A percentile compares a stretch with the other conserved stretches of the same genome.
phyloP scores from a whole-genome alignment of 768 basidiomycete genomes.

The Leccinellum rugosiceps region DNA sequence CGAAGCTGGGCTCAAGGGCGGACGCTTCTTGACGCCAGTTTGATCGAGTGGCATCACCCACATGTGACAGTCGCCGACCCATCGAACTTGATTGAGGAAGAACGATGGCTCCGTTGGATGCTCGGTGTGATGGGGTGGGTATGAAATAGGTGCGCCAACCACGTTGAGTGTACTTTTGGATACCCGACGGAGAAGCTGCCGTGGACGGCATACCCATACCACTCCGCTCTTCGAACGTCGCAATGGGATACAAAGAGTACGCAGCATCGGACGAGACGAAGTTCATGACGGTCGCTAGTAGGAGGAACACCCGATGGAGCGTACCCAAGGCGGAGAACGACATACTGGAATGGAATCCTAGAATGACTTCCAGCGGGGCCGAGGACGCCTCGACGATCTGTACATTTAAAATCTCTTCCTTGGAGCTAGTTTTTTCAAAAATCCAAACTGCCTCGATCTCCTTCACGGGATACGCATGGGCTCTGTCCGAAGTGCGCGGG shows the following conservation, averaged over 20 bases:
- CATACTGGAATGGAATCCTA: slow-evolving; percentile 49
- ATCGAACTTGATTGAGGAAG: slow-evolving; percentile 22
- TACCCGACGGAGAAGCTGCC: neutral
- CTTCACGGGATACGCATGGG: neutral
- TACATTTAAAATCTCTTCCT: slow-evolving; percentile 23
- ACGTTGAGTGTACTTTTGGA: slow-evolving; percentile 35
- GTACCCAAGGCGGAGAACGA: neutral
- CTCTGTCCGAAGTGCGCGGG: rapidly evolving
- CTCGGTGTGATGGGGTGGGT: neutral
- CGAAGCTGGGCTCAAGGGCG: slow-evolving; percentile 9
- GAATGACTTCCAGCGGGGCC: slow-evolving; percentile 32
- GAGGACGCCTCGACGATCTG: slow-evolving; percentile 36
- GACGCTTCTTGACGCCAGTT: slow-evolving; percentile 9
- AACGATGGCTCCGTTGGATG: slow-evolving; percentile 9
- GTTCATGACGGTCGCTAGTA: slow-evolving; percentile 28
- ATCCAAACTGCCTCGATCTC: slow-evolving; percentile 17
- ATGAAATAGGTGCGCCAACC: slow-evolving; percentile 28
- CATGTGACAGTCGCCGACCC: slow-evolving; percentile 30
- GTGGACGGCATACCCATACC: slow-evolving; percentile 21
- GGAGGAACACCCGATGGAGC: neutral
- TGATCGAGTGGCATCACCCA: slow-evolving; percentile 33
- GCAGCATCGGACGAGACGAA: slow-evolving; percentile 40
- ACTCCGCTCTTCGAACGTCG: slow-evolving; percentile 36
- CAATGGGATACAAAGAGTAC: slow-evolving; percentile 40
- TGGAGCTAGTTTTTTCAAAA: slow-evolving; percentile 18